A percentile compares a stretch with the other conserved stretches of the same genome.
phyloP scores from a whole-genome alignment of 2,329 filamentous ascomycete species.

The Meredithiella fracta region DNA sequence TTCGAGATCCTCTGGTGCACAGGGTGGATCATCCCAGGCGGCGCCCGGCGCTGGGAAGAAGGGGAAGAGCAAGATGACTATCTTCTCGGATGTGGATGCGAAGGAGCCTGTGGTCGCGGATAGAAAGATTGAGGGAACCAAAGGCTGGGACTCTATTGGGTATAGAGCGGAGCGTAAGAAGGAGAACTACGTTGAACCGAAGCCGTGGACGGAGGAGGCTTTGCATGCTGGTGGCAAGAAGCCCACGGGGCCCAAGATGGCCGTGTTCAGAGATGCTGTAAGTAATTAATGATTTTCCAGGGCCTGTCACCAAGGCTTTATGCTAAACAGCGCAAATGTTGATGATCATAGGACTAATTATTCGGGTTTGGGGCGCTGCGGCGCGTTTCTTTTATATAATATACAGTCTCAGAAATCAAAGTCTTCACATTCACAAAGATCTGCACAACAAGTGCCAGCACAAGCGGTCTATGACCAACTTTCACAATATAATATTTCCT shows the following conservation, averaged over 20 bases:
- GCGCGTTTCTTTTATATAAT: slow-evolving; percentile 24
- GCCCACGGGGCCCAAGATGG: slow-evolving; percentile 57
- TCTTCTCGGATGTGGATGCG: slow-evolving; percentile 23
- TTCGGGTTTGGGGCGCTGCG: slow-evolving; percentile 21
- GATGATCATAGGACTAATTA: slow-evolving; percentile 95
- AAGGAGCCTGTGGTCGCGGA: slow-evolving; percentile 11
- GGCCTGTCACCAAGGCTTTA: background rate
- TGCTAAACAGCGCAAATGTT: slow-evolving; percentile 44
- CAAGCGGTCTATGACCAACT: slow-evolving; percentile 26
- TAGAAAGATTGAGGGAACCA: slow-evolving; percentile 61
- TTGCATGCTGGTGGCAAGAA: slow-evolving; percentile 76
- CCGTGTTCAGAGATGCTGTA: slow-evolving; percentile 93
- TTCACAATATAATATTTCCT: slow-evolving; percentile 51
- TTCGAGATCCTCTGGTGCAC: slow-evolving; percentile 43
- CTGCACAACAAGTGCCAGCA: slow-evolving; percentile 3
- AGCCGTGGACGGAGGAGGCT: slow-evolving; percentile 84
- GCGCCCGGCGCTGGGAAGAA: slow-evolving; percentile 37
- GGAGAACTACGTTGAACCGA: slow-evolving; percentile 75
- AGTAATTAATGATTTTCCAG: slow-evolving; percentile 26
- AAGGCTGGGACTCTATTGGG: slow-evolving; percentile 85
- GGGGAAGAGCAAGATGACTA: slow-evolving; percentile 47
- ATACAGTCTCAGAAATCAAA: slow-evolving; percentile 37
- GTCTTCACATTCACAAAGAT: slow-evolving; percentile 7
- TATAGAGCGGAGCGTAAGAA: slow-evolving; percentile 79
- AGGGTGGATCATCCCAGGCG: slow-evolving; percentile 39